phyloP scores from a whole-genome alignment of 768 basidiomycete genomes.

The Boletus rubroflammeus region DNA sequence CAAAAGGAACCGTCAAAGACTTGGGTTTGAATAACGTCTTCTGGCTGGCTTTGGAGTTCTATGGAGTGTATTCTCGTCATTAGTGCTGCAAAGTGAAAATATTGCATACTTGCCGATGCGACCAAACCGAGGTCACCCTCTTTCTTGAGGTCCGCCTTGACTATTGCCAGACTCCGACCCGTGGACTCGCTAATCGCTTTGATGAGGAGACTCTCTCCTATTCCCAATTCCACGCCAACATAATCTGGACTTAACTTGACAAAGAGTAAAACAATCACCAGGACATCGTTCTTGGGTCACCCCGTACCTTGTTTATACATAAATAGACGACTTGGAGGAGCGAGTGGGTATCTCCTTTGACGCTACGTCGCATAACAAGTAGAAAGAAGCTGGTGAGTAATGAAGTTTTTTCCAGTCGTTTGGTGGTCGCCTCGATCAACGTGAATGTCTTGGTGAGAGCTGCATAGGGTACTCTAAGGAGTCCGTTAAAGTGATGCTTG shows the following conservation, averaged over 20 bases:
- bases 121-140: slow-evolving; percentile 95
- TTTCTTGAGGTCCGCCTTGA: slow-evolving; percentile 91
- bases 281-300: not conserved
- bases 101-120: slow-evolving; percentile 66
- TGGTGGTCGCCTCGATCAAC: slow-evolving; percentile 90
- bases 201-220: slow-evolving; percentile 90
- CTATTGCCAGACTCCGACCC: slow-evolving; percentile 74
- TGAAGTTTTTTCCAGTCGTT: slow-evolving; percentile 88
- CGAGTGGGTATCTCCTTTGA: slow-evolving; percentile 65
- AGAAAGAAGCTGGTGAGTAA: slow-evolving; percentile 85
- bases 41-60: slow-evolving; percentile 94
- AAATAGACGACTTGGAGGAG: slow-evolving; percentile 90
- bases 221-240: slow-evolving; percentile 90
- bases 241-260: slow-evolving; percentile 90
- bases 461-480: slow-evolving; percentile 82
- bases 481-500: not conserved
- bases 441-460: slow-evolving; percentile 87
- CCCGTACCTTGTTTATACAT: slow-evolving; percentile 88
- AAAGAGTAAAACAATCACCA: not conserved
- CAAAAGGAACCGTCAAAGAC: slow-evolving; percentile 79
- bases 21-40: slow-evolving; percentile 94
- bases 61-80: not conserved
- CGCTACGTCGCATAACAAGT: slow-evolving; percentile 85
- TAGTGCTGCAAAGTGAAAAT: not conserved
- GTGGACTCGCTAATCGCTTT: slow-evolving; percentile 96